Conservation (phyloP, 345 rosid species). For the Ceriops decandra region DNA sequence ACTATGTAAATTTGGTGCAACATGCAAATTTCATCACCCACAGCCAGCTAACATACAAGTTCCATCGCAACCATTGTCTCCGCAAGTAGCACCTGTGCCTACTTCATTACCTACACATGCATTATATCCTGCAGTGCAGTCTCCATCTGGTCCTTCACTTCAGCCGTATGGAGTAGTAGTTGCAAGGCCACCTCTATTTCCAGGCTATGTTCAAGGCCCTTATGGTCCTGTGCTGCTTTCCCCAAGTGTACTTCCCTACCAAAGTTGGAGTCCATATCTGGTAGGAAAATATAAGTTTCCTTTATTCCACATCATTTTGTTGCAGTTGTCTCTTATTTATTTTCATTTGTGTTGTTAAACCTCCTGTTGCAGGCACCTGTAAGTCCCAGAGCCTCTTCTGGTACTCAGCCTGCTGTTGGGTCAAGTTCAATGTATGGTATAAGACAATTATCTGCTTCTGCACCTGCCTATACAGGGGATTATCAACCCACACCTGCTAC, state of each 20-base stretch:
- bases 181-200: slow-evolving; percentile 71
- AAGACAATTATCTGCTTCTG: slow-evolving; percentile 59
- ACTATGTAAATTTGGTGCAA: slow-evolving; percentile 79
- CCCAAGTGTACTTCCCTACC: slow-evolving; percentile 60
- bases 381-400: slow-evolving; percentile 52
- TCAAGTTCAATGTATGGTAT: slow-evolving; percentile 61
- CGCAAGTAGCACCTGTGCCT: slow-evolving; percentile 49
- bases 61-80: slow-evolving; percentile 45
- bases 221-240: slow-evolving; percentile 74
- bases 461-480: slow-evolving; percentile 56
- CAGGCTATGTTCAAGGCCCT: slow-evolving; percentile 62
- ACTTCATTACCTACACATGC: slow-evolving; percentile 49
- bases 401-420: slow-evolving; percentile 52
- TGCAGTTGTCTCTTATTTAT: background rate
- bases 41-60: slow-evolving; percentile 47
- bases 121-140: slow-evolving; percentile 56
- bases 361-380: slow-evolving; percentile 44
- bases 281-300: slow-evolving; percentile 35
- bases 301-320: background rate
- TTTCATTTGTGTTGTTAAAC: slow-evolving; percentile 7
- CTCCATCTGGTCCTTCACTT: slow-evolving; percentile 55
- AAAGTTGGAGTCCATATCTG: slow-evolving; percentile 71
- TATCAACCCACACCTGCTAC: slow-evolving; percentile 49
- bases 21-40: slow-evolving; percentile 91
- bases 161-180: slow-evolving; percentile 72